Conservation (phyloP, 2,329 filamentous ascomycete species). For the Pestalotiopsis sp. region DNA sequence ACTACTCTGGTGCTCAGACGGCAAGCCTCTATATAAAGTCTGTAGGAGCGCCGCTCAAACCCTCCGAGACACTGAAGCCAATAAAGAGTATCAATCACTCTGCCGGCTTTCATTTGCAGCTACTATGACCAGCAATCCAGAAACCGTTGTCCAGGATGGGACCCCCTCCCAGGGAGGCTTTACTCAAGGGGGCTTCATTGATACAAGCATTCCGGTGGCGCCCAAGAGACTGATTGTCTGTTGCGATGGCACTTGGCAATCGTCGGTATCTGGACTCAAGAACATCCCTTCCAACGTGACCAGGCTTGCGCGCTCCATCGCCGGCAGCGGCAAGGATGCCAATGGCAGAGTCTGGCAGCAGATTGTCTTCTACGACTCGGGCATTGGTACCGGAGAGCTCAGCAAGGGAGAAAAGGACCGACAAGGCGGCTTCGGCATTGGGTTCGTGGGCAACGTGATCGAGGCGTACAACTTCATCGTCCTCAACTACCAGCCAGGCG, state of each 20-base stretch:
- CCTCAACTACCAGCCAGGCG: conserved; percentile 39
- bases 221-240: conserved; percentile 18
- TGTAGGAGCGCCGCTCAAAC: neutral
- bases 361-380: conserved; percentile 20
- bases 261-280: conserved; percentile 21
- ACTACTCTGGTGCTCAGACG: neutral
- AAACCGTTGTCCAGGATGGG: neutral
- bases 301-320: conserved; percentile 22
- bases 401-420: conserved; percentile 29
- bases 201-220: neutral
- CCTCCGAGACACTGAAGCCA: neutral
- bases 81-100: neutral
- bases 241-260: conserved; percentile 26
- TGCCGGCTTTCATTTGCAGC: neutral
- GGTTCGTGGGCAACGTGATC: conserved; percentile 21
- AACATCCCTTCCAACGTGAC: conserved; percentile 27
- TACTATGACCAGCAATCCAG: neutral
- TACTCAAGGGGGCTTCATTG: neutral
- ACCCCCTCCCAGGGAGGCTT: neutral
- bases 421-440: conserved; percentile 16
- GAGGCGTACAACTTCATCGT: conserved; percentile 42
- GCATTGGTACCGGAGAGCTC: conserved; percentile 43
- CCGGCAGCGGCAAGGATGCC: conserved; percentile 36
- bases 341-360: conserved; percentile 34
- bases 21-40: neutral